Conservation (phyloP, 2,329 filamentous ascomycete genomes). For the Nakataea oryzae region DNA sequence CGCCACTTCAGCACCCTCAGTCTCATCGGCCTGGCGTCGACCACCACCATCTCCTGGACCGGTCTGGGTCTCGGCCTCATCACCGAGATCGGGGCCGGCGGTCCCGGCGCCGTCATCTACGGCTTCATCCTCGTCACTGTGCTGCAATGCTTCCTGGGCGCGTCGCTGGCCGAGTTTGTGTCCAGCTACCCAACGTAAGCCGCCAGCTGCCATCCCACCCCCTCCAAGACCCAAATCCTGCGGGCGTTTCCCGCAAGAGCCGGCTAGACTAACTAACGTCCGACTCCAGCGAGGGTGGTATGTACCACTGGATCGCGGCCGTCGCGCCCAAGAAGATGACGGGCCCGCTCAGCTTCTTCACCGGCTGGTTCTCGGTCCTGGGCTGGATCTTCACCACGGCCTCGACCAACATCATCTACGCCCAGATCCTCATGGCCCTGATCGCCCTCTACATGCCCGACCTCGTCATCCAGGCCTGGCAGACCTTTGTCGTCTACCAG, state of each 20-base stretch:
- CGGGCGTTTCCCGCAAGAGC: background rate
- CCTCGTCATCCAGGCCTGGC: constrained; percentile 31
- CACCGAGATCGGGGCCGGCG: constrained; percentile 35
- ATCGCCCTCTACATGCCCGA: constrained; percentile 27
- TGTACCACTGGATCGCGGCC: constrained; percentile 40
- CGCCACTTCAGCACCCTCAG: constrained; percentile 35
- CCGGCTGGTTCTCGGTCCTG: constrained; percentile 31
- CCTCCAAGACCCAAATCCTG: too few relatives aligned
- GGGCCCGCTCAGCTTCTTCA: constrained; percentile 30
- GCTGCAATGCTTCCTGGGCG: constrained; percentile 32
- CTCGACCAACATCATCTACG: constrained; percentile 32
- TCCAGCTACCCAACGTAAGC: constrained; percentile 32
- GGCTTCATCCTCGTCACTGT: constrained; percentile 36
- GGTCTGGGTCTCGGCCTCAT: constrained; percentile 32
- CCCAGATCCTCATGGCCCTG: constrained; percentile 28
- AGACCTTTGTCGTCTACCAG: constrained; percentile 34
- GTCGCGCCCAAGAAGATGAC: constrained; percentile 28
- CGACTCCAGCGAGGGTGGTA: constrained; percentile 25
- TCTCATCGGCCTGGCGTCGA: constrained; percentile 35
- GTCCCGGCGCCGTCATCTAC: constrained; percentile 37
- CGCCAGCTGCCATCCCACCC: background rate
- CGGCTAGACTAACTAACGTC: background rate
- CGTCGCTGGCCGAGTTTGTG: constrained; percentile 34
- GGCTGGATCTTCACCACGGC: constrained; percentile 33
- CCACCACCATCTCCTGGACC: constrained; percentile 39